Conservation (phyloP, 2,329 filamentous ascomycete species). For the Aureobasidium subglaciale region DNA sequence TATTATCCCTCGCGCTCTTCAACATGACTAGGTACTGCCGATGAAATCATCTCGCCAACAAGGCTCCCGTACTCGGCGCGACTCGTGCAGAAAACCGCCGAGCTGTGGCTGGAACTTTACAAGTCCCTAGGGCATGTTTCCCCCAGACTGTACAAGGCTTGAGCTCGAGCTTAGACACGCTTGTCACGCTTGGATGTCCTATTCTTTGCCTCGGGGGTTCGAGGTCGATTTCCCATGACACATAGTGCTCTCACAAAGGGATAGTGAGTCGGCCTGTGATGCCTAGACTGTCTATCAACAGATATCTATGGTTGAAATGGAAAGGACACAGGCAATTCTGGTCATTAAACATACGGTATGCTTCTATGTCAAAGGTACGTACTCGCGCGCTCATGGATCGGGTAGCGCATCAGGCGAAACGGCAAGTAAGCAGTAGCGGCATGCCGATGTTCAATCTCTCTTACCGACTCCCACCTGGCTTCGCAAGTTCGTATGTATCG, state of each 20-base stretch:
- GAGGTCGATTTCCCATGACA: neutral
- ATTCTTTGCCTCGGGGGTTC: neutral
- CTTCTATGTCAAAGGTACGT: neutral
- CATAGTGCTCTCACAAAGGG: neutral
- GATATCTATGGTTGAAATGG: neutral
- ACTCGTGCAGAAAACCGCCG: constrained; percentile 9
- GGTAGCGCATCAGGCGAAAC: neutral
- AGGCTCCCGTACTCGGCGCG: neutral
- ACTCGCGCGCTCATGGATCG: neutral
- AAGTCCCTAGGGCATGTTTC: neutral
- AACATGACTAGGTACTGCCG: neutral
- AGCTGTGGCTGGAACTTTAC: constrained; percentile 4
- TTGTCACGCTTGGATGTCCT: neutral
- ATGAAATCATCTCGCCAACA: neutral
- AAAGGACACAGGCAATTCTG: neutral
- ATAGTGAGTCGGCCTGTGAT: neutral
- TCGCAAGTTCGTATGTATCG: neutral
- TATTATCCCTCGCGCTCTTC: neutral
- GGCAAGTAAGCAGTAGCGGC: constrained; percentile 5
- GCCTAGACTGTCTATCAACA: neutral
- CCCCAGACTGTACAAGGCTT: constrained; percentile 1
- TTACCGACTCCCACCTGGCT: constrained; percentile 1
- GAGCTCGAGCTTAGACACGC: neutral
- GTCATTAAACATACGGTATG: neutral
- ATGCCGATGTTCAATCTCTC: constrained; percentile 3